These are phyloP conservation scores for Tylopilus sp. DNA, from an alignment of 768 basidiomycete genomes.

Conservation along the genomic window DNA sequence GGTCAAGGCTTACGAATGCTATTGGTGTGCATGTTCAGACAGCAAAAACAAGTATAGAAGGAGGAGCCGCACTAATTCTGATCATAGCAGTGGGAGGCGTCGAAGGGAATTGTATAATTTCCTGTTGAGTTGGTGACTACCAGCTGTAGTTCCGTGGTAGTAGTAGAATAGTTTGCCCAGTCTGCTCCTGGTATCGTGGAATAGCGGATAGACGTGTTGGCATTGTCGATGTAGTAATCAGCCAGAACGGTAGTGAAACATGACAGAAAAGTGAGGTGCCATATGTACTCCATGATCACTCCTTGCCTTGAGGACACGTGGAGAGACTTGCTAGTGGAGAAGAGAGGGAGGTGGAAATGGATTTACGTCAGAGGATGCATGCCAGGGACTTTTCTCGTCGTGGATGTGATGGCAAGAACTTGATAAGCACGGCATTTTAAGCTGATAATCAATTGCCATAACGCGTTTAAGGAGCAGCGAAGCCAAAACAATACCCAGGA, in stretches of 20 bases:
- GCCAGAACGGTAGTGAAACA: conserved; percentile 15
- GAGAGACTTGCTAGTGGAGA: not conserved
- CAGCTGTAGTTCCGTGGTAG: conserved; percentile 2
- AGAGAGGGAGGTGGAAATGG: not conserved
- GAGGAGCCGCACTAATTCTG: conserved; percentile 22
- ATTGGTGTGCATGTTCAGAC: not conserved
- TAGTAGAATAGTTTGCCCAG: conserved; percentile 13
- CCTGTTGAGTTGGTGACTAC: conserved; percentile 19
- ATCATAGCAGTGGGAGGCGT: conserved; percentile 21
- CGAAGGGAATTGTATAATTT: conserved; percentile 15
- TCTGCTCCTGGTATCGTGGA: conserved; percentile 13
- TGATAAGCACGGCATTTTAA: conserved; percentile 1
- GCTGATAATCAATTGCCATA: not conserved
- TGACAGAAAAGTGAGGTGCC: conserved; percentile 7
- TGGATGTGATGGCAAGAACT: no score
- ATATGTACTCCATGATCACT: conserved; percentile 8
- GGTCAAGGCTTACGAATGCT: conserved; percentile 19
- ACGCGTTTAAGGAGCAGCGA: no score
- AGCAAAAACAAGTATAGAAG: not conserved
- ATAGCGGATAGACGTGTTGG: conserved; percentile 19
- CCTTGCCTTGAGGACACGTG: not conserved
- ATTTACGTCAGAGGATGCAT: no score
- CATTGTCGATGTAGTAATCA: conserved; percentile 24
- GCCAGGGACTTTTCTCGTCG: no score
- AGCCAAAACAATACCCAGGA: no score